These are phyloP conservation scores for Penicillium thymicola DNA, from an alignment of 2,329 filamentous ascomycete species.

Conservation along the genomic window DNA sequence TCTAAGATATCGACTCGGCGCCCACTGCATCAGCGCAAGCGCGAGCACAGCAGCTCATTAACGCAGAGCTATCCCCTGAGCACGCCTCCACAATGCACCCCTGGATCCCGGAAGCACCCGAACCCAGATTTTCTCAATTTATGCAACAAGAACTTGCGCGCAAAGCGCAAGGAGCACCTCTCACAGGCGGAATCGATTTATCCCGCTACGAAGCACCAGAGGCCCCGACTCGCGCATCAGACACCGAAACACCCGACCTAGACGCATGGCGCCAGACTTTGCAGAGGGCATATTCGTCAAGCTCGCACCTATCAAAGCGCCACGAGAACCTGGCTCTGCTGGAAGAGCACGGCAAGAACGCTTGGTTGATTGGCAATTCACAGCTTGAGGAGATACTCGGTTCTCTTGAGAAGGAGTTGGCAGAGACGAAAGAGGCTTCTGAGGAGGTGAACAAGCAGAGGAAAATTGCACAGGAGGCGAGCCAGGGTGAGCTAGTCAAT, in stretches of 20 bases:
- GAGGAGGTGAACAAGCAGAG: constrained; percentile 71
- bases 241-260: constrained; percentile 31
- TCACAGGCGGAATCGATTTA: constrained; percentile 66
- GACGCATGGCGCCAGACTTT: constrained; percentile 52
- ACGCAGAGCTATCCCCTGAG: constrained; percentile 58
- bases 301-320: constrained; percentile 56
- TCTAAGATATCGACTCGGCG: constrained; percentile 73
- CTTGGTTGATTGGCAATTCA: constrained; percentile 84
- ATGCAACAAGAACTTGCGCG: constrained; percentile 67
- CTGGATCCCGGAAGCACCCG: constrained; percentile 53
- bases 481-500: constrained; percentile 67
- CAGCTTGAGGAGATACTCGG: constrained; percentile 71
- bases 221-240: constrained; percentile 46
- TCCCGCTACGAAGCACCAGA: constrained; percentile 79
- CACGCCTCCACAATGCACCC: constrained; percentile 54
- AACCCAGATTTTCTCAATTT: constrained; percentile 61
- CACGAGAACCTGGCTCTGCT: constrained; percentile 67
- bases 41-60: constrained; percentile 67
- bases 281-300: constrained; percentile 56
- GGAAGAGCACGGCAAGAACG: constrained; percentile 79
- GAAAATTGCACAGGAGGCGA: constrained; percentile 66
- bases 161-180: constrained; percentile 57
- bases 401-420: constrained; percentile 70
- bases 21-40: constrained; percentile 60
- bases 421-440: constrained; percentile 62